A percentile compares a stretch with the other conserved stretches of the same genome.
Evolutionary conservation across 1,284 basidiomycete genomes (phyloP).

Genomic region (Cerrena zonata): DNA sequence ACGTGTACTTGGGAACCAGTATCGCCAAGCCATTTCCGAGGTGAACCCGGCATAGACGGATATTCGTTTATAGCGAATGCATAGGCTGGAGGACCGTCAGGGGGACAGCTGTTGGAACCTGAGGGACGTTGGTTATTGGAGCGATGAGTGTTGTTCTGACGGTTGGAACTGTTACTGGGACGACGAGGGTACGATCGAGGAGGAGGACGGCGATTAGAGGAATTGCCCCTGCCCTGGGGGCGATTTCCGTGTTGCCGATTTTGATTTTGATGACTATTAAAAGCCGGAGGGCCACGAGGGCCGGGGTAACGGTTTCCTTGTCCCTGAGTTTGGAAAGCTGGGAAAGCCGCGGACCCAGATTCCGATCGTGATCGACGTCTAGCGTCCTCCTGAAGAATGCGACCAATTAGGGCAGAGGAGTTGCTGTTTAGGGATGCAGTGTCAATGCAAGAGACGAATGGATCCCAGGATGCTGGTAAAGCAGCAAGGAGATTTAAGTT

Average conservation of each 20-base stretch:
- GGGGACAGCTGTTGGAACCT: too few species aligned
- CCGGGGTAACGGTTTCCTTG: not conserved
- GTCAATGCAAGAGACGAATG: conserved; percentile 7
- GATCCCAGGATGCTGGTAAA: conserved; percentile 8
- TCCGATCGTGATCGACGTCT: not conserved
- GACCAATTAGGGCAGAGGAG: conserved; percentile 1
- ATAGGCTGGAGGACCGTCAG: too few species aligned
- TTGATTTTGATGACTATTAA: too few species aligned
- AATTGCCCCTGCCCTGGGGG: too few species aligned
- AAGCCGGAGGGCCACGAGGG: not conserved
- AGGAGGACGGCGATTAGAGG: too few species aligned
- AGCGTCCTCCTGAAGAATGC: conserved; percentile 5
- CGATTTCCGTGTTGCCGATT: too few species aligned
- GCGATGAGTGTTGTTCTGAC: too few species aligned
- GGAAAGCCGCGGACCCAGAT: not conserved
- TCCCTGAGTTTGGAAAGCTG: conserved; percentile 1
- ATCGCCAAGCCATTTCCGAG: conserved; percentile 19
- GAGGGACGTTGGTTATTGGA: too few species aligned
- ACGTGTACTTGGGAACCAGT: conserved; percentile 12
- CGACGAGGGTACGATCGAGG: too few species aligned
- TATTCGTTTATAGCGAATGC: too few species aligned
- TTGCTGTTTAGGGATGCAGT: not conserved
- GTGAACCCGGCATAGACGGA: too few species aligned
- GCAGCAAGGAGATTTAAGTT: conserved; percentile 4
- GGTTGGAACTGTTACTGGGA: too few species aligned